phyloP scores from a whole-genome alignment of 306 rosid genomes.

The Prosopis cineraria region DNA sequence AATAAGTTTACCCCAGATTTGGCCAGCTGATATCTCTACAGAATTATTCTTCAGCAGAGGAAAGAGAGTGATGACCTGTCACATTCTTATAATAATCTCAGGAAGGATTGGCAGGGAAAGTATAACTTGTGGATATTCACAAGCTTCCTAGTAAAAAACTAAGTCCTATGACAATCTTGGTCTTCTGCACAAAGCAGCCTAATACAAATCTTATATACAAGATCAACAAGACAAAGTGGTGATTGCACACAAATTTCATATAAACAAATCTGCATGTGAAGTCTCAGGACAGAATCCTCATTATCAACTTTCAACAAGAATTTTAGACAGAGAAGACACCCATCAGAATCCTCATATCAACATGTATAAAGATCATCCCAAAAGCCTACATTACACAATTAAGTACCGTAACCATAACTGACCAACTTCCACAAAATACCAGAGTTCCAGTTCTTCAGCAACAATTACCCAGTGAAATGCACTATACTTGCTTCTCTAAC shows the following conservation, averaged over 20 bases:
- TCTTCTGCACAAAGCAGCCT: not conserved
- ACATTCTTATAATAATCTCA: not conserved
- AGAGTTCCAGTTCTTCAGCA: not conserved
- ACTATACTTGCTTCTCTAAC: not conserved
- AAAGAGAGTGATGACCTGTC: not conserved
- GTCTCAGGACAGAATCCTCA: not conserved
- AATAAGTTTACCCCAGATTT: not conserved
- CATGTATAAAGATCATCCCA: not conserved
- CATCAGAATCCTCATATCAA: not conserved
- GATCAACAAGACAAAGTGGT: not conserved
- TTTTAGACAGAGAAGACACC: not conserved
- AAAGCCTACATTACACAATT: not conserved
- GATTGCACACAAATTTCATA: not conserved
- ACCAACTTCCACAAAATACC: not conserved
- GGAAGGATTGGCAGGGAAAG: not conserved
- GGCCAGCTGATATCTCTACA: not conserved
- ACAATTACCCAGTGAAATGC: not conserved
- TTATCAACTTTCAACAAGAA: not conserved
- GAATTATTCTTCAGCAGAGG: not conserved
- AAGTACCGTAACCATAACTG: not conserved
- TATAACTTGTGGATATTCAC: not conserved
- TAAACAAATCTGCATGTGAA: not conserved
- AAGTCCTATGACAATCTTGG: not conserved
- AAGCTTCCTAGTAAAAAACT: not conserved
- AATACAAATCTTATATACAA: constrained; percentile 7